Evolutionary conservation across 1,139 yeast species (phyloP).

Genomic region (Saccharomycopsis crataegensis): DNA sequence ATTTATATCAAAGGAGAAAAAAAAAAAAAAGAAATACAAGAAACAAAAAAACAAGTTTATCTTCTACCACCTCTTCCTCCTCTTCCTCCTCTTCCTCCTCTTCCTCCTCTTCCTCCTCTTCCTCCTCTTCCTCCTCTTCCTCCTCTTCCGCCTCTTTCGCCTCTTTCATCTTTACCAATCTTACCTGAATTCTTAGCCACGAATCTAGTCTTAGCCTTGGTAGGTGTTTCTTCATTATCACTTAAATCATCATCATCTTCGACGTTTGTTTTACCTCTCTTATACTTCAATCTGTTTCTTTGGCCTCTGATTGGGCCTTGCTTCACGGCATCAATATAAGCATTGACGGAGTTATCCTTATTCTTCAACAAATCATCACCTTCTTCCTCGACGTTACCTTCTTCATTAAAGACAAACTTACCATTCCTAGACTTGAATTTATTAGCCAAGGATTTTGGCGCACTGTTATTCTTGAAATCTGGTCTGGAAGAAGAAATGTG

Average conservation of each 20-base stretch:
- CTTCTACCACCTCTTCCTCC: background rate
- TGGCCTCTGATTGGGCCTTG: constrained; percentile 93
- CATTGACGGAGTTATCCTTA: constrained; percentile 47
- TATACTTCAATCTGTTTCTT: constrained; percentile 81
- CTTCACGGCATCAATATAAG: constrained; percentile 87
- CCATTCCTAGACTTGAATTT: constrained; percentile 45
- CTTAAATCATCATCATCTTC: constrained; percentile 52
- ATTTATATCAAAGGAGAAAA: too few relatives aligned
- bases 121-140: constrained; percentile 1
- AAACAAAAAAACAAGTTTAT: background rate
- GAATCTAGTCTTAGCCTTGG: background rate
- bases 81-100: background rate
- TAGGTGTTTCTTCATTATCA: constrained; percentile 30
- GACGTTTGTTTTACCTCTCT: constrained; percentile 48
- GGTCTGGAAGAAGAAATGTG: constrained; percentile 87
- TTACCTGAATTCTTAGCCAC: constrained; percentile 4
- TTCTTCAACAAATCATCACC: constrained; percentile 45
- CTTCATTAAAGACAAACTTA: constrained; percentile 44
- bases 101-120: background rate
- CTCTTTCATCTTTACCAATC: constrained; percentile 6
- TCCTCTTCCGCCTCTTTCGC: background rate
- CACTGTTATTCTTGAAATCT: constrained; percentile 36
- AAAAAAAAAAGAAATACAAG: background rate
- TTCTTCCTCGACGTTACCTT: constrained; percentile 45
- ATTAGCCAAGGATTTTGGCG: constrained; percentile 31